phyloP scores from a whole-genome alignment of 176 grass and related monocot species.

The Cenchrus purpureus region DNA sequence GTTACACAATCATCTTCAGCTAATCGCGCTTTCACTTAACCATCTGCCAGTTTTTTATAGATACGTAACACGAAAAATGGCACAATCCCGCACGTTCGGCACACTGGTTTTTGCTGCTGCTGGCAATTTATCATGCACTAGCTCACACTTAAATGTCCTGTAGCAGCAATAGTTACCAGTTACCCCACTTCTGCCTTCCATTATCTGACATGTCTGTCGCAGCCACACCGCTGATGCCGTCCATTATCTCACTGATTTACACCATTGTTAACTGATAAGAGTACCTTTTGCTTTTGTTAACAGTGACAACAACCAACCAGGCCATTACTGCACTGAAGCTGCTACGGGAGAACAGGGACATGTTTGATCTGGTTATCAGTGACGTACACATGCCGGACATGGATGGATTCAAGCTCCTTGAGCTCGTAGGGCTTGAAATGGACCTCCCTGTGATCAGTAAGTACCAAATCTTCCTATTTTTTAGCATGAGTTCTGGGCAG shows the following conservation, averaged over 20 bases:
- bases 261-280: constrained; percentile 27
- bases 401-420: constrained; percentile 88
- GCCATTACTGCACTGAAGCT: constrained; percentile 68
- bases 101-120: not conserved
- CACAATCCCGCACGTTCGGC: not conserved
- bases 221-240: not conserved
- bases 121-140: not conserved
- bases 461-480: constrained; percentile 24
- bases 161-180: constrained; percentile 5
- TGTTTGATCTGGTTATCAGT: constrained; percentile 53
- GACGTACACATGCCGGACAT: constrained; percentile 77
- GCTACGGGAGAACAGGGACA: constrained; percentile 75
- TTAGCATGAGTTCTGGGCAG: not conserved
- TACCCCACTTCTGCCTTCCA: not conserved
- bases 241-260: not conserved
- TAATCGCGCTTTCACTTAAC: not conserved
- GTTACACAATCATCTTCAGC: not conserved
- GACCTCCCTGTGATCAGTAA: constrained; percentile 98
- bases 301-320: constrained; percentile 78
- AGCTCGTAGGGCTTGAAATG: constrained; percentile 85
- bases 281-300: constrained; percentile 15
- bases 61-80: not conserved
- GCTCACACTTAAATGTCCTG: constrained; percentile 6
- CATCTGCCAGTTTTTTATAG: not conserved
- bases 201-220: constrained; percentile 14